These are phyloP conservation scores for Suillus lakei DNA, from an alignment of 768 basidiomycete species.

Conservation along the genomic window DNA sequence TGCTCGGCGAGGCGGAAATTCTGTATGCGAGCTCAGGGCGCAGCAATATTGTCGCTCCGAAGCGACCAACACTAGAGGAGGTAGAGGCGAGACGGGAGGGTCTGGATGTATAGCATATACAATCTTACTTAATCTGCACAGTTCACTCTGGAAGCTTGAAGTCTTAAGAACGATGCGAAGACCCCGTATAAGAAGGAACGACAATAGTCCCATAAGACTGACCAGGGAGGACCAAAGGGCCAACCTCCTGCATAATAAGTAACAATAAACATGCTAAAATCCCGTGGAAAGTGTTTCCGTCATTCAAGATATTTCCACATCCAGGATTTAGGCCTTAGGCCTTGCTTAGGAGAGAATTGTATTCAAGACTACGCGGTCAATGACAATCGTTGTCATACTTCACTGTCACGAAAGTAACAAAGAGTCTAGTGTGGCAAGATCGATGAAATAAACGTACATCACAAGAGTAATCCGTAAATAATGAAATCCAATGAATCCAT, in stretches of 20 bases:
- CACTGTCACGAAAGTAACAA: too few relatives aligned
- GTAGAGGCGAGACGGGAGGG: constrained; percentile 19
- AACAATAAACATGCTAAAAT: too few relatives aligned
- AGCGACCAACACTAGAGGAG: constrained; percentile 32
- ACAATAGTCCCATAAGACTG: not conserved
- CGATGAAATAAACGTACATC: too few relatives aligned
- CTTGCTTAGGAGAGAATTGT: not conserved
- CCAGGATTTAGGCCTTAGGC: not conserved
- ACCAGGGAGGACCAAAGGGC: not conserved
- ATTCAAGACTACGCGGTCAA: not conserved
- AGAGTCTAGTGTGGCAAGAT: not conserved
- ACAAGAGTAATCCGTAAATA: not conserved
- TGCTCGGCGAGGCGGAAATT: constrained; percentile 65
- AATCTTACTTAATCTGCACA: constrained; percentile 29
- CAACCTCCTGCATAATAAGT: too few relatives aligned
- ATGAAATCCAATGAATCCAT: not conserved
- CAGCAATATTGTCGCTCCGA: constrained; percentile 44
- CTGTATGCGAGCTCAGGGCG: constrained; percentile 72
- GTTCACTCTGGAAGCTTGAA: constrained; percentile 21
- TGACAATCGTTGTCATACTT: not conserved
- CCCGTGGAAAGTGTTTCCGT: not conserved
- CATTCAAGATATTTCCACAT: not conserved
- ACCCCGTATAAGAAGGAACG: not conserved
- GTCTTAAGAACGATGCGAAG: constrained; percentile 4
- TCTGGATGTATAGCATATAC: constrained; percentile 32